Evolutionary conservation across 2,329 filamentous ascomycete species (phyloP).

Genomic region (Fusarium udum): DNA sequence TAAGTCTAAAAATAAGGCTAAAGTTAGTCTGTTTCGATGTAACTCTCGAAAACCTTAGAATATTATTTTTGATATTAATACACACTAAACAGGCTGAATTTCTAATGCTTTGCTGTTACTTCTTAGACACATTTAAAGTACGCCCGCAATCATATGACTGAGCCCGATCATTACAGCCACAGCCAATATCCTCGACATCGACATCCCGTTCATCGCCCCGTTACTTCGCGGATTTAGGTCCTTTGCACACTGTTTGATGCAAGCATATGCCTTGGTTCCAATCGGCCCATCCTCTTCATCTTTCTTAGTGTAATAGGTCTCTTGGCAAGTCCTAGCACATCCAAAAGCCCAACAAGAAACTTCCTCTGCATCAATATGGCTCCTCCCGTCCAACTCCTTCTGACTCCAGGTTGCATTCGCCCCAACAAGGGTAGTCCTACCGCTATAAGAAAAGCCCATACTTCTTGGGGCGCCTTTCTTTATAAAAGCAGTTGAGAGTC

Average conservation of each 20-base stretch:
- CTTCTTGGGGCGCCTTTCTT: slow-evolving; percentile 18
- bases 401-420: slow-evolving; percentile 39
- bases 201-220: not conserved
- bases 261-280: slow-evolving; percentile 16
- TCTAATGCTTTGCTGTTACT: not conserved
- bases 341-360: slow-evolving; percentile 36
- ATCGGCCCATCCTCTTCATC: slow-evolving; percentile 26
- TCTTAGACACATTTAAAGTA: not conserved
- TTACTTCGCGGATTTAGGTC: slow-evolving; percentile 21
- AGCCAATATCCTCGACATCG: not conserved
- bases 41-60: not conserved
- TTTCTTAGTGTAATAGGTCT: slow-evolving; percentile 29
- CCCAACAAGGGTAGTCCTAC: slow-evolving; percentile 15
- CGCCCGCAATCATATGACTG: not conserved
- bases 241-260: slow-evolving; percentile 28
- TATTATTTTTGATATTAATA: not conserved
- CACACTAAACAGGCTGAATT: too few relatives aligned
- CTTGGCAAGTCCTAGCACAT: slow-evolving; percentile 32
- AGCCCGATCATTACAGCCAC: not conserved
- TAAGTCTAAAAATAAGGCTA: not conserved
- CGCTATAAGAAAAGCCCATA: slow-evolving; percentile 35
- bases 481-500: slow-evolving; percentile 27
- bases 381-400: slow-evolving; percentile 34
- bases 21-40: not conserved
- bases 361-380: slow-evolving; percentile 13